Conservation (phyloP, 2,329 filamentous ascomycete genomes). For the Pseudogymnoascus sp. region DNA sequence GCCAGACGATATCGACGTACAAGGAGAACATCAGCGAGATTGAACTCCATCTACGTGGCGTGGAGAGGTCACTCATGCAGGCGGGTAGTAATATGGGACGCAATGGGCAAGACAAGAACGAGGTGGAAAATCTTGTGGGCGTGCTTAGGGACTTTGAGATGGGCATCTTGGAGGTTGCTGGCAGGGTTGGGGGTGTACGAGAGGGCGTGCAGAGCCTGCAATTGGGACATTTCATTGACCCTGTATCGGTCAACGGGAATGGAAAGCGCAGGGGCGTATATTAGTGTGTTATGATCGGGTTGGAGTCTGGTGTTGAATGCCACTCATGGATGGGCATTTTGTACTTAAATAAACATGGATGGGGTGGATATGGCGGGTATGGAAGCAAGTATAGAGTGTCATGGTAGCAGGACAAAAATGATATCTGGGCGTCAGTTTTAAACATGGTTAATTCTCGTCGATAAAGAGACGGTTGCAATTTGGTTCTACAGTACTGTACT, state of each 20-base stretch:
- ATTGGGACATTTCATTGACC: slow-evolving; percentile 32
- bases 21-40: slow-evolving; percentile 55
- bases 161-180: slow-evolving; percentile 56
- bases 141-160: slow-evolving; percentile 59
- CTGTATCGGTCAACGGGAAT: slow-evolving; percentile 1
- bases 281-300: slow-evolving; percentile 4
- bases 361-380: background rate
- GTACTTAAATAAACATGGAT: background rate
- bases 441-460: background rate
- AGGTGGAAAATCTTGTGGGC: slow-evolving; percentile 44
- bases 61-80: slow-evolving; percentile 53
- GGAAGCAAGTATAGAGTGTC: background rate
- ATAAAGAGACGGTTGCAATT: background rate
- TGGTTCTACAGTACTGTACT: background rate
- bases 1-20: slow-evolving; percentile 48
- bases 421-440: background rate
- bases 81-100: slow-evolving; percentile 31
- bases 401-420: background rate
- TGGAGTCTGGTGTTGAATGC: slow-evolving; percentile 7
- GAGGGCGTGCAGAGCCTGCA: slow-evolving; percentile 55
- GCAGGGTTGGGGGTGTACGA: slow-evolving; percentile 50
- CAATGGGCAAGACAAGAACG: slow-evolving; percentile 32
- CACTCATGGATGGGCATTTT: background rate
- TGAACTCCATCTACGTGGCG: slow-evolving; percentile 55
- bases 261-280: slow-evolving; percentile 10